phyloP scores from a whole-genome alignment of 2,329 filamentous ascomycete genomes.

The Colletotrichum cordylinicola region DNA sequence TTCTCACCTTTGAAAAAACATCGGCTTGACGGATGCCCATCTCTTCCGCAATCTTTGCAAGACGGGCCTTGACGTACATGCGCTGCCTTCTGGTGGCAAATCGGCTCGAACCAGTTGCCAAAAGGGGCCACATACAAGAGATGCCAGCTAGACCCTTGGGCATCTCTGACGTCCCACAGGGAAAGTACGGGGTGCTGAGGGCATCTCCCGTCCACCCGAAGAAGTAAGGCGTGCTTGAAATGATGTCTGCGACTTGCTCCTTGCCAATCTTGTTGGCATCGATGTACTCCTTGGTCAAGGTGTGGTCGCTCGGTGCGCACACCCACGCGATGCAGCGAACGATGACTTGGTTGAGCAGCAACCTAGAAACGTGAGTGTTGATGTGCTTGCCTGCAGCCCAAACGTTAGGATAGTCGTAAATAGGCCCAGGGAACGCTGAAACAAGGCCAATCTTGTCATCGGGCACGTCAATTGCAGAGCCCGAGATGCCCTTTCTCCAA shows the following conservation, averaged over 20 bases:
- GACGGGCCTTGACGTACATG: conserved; percentile 23
- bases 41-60: conserved; percentile 24
- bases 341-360: conserved; percentile 26
- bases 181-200: conserved; percentile 27
- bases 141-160: conserved; percentile 28
- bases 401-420: conserved; percentile 27
- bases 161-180: conserved; percentile 27
- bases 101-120: conserved; percentile 25
- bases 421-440: conserved; percentile 23
- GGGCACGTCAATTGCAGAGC: conserved; percentile 18
- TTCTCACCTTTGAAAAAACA: conserved; percentile 25
- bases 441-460: conserved; percentile 21
- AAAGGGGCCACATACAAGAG: conserved; percentile 26
- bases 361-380: conserved; percentile 26
- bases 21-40: conserved; percentile 30
- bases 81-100: conserved; percentile 25
- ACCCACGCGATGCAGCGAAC: conserved; percentile 28
- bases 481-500: conserved; percentile 25
- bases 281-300: conserved; percentile 24
- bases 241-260: conserved; percentile 26
- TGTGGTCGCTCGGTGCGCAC: conserved; percentile 26
- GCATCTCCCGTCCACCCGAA: conserved; percentile 26
- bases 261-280: conserved; percentile 23
- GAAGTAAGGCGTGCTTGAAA: conserved; percentile 28
- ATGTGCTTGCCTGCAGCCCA: conserved; percentile 30